Evolutionary conservation across 495 filamentous ascomycete species (phyloP).

Genomic region (Baudoinia panamericana): DNA sequence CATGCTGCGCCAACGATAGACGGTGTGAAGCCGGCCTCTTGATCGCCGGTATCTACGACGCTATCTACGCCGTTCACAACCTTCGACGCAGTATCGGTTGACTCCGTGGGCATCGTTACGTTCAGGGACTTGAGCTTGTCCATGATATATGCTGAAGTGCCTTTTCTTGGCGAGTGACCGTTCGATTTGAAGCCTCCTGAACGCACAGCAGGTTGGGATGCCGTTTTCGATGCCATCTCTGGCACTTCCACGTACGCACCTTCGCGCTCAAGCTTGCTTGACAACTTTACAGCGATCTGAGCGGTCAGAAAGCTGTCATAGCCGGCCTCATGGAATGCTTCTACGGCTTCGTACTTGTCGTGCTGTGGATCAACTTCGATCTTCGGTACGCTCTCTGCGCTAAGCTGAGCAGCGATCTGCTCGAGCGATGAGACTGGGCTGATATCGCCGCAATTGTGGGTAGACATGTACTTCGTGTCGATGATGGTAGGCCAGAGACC

Average conservation of each 20-base stretch:
- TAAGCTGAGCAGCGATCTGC: conserved; percentile 35
- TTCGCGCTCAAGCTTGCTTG: conserved; percentile 37
- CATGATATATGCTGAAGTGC: too few relatives aligned
- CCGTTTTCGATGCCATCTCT: neutral
- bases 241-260: conserved; percentile 17
- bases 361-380: conserved; percentile 36
- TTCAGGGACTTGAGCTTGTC: too few relatives aligned
- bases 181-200: too few relatives aligned
- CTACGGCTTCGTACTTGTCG: conserved; percentile 35
- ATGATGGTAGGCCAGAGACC: conserved; percentile 53
- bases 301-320: conserved; percentile 63
- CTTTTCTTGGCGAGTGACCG: too few relatives aligned
- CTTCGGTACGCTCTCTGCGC: conserved; percentile 29
- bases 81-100: neutral
- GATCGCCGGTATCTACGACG: neutral
- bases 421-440: conserved; percentile 40
- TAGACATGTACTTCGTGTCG: conserved; percentile 69
- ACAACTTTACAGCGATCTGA: conserved; percentile 48
- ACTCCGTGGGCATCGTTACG: neutral
- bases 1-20: conserved; percentile 9
- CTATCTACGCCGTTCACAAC: neutral
- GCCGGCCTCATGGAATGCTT: conserved; percentile 52
- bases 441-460: conserved; percentile 39
- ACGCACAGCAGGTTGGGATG: too few relatives aligned
- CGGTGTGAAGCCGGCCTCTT: conserved; percentile 6